A percentile compares a stretch with the other conserved stretches of the same genome.
Conservation (phyloP, 148 eudicot genomes). For the Vaccinium macrocarpon region DNA sequence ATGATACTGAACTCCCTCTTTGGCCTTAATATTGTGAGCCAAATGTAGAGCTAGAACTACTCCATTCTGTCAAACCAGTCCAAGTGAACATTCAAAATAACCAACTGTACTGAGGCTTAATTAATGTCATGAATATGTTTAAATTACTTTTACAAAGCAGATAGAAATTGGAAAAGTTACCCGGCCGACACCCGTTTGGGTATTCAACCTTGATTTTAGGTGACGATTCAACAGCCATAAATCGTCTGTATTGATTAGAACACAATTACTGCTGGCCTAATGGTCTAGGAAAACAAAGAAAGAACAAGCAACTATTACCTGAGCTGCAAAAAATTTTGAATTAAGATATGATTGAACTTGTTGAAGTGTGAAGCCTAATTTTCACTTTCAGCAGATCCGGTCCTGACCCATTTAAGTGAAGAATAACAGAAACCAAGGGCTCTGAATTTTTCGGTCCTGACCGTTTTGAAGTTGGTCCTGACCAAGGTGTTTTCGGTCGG, state of each 20-base stretch:
- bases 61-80: background rate
- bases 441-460: no score
- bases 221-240: background rate
- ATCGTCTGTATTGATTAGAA: background rate
- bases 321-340: no score
- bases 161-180: background rate
- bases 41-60: background rate
- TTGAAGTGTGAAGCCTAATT: no score
- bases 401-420: no score
- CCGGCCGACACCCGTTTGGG: conserved; percentile 16
- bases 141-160: background rate
- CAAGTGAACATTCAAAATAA: background rate
- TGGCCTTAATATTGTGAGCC: conserved; percentile 10
- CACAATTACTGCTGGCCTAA: background rate
- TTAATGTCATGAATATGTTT: background rate
- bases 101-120: background rate
- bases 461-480: no score
- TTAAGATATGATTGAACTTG: no score
- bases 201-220: background rate
- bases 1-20: conserved; percentile 16
- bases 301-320: no score
- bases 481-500: no score
- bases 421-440: no score
- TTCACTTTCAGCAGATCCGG: no score
- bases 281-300: background rate